These are phyloP conservation scores for Corinectria fuckeliana DNA, from an alignment of 2,329 filamentous ascomycete species.

Conservation along the genomic window DNA sequence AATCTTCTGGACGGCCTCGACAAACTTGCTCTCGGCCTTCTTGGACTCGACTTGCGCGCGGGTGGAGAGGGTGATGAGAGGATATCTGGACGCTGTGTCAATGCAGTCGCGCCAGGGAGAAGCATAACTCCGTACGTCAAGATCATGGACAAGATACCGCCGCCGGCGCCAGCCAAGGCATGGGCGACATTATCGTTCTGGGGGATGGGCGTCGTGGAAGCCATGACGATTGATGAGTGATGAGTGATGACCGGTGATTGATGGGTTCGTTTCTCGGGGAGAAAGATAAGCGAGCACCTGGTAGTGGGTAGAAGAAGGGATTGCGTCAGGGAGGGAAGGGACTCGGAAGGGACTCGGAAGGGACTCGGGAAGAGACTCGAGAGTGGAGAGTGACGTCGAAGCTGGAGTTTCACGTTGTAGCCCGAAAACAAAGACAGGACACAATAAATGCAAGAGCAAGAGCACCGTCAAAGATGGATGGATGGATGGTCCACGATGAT, in stretches of 20 bases:
- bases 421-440: background rate
- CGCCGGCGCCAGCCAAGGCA: constrained; percentile 89
- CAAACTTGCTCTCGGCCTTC: constrained; percentile 83
- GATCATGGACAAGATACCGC: constrained; percentile 93
- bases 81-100: constrained; percentile 67
- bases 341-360: background rate
- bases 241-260: too few relatives aligned
- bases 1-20: constrained; percentile 83
- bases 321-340: background rate
- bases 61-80: constrained; percentile 95
- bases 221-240: constrained; percentile 37
- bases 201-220: constrained; percentile 69
- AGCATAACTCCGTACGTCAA: constrained; percentile 71
- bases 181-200: constrained; percentile 98
- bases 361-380: background rate
- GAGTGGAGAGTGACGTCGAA: background rate
- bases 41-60: constrained; percentile 97
- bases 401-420: background rate
- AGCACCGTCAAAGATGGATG: background rate
- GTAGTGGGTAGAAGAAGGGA: background rate
- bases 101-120: constrained; percentile 8
- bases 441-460: constrained; percentile 8
- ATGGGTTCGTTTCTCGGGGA: background rate
- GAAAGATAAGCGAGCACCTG: background rate
- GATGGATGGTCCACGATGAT: background rate